These are phyloP conservation scores for Elaeis guineensis DNA, from an alignment of 176 grass and related monocot genomes.

Conservation along the genomic window DNA sequence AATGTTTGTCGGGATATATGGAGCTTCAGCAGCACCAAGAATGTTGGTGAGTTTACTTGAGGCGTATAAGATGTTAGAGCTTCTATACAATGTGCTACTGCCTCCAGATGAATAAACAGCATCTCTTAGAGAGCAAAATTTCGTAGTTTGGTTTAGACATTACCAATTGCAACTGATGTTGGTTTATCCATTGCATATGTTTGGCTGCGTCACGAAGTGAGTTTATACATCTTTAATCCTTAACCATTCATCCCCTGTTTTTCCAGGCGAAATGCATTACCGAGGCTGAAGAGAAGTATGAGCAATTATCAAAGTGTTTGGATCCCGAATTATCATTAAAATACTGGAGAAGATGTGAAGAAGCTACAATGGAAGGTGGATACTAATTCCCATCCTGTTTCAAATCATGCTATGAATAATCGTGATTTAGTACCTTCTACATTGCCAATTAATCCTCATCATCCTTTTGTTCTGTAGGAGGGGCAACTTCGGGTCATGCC, in stretches of 20 bases:
- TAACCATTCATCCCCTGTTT: not conserved
- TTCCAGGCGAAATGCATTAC: constrained; percentile 65
- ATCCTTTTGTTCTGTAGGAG: constrained; percentile 32
- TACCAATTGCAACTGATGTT: too few species aligned
- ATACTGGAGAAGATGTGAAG: constrained; percentile 85
- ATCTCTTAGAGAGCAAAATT: too few species aligned
- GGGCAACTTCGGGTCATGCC: constrained; percentile 44
- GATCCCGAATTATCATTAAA: constrained; percentile 43
- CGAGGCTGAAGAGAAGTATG: constrained; percentile 71
- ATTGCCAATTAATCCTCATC: constrained; percentile 7
- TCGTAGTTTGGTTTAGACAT: too few species aligned
- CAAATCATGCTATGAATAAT: not conserved
- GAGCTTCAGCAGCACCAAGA: constrained; percentile 63
- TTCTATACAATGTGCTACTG: too few species aligned
- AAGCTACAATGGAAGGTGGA: constrained; percentile 81
- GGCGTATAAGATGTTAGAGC: too few species aligned
- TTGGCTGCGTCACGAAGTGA: too few species aligned
- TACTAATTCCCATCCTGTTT: constrained; percentile 6
- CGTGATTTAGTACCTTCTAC: not conserved
- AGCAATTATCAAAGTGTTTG: constrained; percentile 50
- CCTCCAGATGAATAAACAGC: too few species aligned
- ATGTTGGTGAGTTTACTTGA: constrained; percentile 51
- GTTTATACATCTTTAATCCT: too few species aligned
- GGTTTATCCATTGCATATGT: too few species aligned
- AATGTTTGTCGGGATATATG: constrained; percentile 84